These are phyloP conservation scores for Saccharomycopsis fibuligera DNA, from an alignment of 805 yeast genomes.

Conservation along the genomic window DNA sequence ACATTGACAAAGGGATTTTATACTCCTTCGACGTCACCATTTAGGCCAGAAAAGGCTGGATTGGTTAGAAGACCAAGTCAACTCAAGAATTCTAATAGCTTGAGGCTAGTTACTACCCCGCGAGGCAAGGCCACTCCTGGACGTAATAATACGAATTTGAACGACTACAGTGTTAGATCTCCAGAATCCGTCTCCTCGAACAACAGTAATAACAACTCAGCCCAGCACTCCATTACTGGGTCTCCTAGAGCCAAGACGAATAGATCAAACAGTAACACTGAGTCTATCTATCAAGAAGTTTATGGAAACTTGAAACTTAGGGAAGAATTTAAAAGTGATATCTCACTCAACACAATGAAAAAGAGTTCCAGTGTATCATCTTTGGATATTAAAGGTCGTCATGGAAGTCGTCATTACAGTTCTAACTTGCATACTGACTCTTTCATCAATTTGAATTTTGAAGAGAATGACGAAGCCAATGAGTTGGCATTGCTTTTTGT, in stretches of 20 bases:
- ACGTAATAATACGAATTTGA: not conserved
- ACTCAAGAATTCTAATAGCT: conserved; percentile 8
- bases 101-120: not conserved
- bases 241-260: conserved; percentile 7
- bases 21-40: conserved; percentile 10
- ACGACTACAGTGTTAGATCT: conserved; percentile 1
- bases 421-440: conserved; percentile 16
- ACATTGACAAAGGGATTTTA: conserved; percentile 11
- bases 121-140: conserved; percentile 2
- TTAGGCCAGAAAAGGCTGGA: not conserved
- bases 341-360: conserved; percentile 16
- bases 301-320: conserved; percentile 15
- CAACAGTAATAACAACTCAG: not conserved
- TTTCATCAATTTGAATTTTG: not conserved
- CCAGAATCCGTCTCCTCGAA: conserved; percentile 7
- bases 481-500: conserved; percentile 46
- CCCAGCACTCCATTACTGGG: not conserved
- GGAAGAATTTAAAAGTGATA: conserved; percentile 13
- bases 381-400: conserved; percentile 18
- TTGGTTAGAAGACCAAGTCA: conserved; percentile 1
- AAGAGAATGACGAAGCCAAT: conserved; percentile 12
- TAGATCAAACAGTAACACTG: conserved; percentile 15
- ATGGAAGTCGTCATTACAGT: conserved; percentile 17
- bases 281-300: conserved; percentile 19
- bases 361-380: conserved; percentile 18